These are phyloP conservation scores for Setaria viridis DNA, from an alignment of 202 grass and related monocot species.

Conservation along the genomic window DNA sequence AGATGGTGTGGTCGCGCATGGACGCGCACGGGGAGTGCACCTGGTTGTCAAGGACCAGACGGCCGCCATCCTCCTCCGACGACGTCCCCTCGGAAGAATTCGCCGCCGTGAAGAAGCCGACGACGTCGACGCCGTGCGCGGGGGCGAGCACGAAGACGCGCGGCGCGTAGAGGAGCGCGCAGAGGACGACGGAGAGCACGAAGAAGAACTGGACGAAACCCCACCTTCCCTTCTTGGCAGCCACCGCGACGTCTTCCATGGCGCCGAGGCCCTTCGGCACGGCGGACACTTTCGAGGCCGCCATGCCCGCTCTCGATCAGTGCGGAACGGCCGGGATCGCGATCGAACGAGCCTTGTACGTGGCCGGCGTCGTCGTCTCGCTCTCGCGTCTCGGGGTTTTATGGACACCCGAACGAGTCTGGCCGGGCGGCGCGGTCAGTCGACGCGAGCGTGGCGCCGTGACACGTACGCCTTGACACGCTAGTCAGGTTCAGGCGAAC, in stretches of 20 bases:
- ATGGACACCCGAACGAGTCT: conserved; percentile 27
- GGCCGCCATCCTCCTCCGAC: not conserved
- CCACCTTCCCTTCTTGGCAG: not conserved
- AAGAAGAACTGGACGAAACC: conserved; percentile 47
- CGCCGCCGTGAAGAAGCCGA: conserved; percentile 17
- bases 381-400: conserved; percentile 9
- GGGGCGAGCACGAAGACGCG: conserved; percentile 23
- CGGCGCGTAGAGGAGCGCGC: conserved; percentile 52
- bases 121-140: not conserved
- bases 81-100: not conserved
- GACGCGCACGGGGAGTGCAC: conserved; percentile 50
- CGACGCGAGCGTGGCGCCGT: not conserved
- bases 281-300: not conserved
- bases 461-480: not conserved
- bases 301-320: not conserved
- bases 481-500: not conserved
- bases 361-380: not conserved
- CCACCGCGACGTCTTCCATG: not conserved
- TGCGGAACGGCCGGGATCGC: not conserved
- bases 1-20: conserved; percentile 49
- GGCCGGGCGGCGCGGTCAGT: not conserved
- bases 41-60: conserved; percentile 46
- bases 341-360: not conserved
- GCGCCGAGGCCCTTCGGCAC: not conserved
- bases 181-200: conserved; percentile 45